Conservation (phyloP, 306 rosid genomes). For the Gynostemma pentaphyllum region DNA sequence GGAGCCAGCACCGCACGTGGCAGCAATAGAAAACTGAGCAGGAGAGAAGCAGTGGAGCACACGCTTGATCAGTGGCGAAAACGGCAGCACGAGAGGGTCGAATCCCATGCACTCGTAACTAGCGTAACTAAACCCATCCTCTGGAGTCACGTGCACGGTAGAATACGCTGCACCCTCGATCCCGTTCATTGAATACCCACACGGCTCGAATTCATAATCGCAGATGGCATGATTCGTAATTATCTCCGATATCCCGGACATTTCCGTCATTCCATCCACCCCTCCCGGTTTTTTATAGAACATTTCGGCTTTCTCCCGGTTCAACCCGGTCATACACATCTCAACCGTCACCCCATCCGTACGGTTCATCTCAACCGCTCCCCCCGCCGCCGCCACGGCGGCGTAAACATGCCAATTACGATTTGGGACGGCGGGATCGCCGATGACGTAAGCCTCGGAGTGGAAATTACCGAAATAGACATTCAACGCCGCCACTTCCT, state of each 20-base stretch:
- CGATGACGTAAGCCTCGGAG: conserved; percentile 31
- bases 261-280: conserved; percentile 28
- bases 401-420: conserved; percentile 47
- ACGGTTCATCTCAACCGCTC: no score
- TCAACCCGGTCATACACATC: conserved; percentile 52
- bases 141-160: conserved; percentile 64
- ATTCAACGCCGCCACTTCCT: conserved; percentile 33
- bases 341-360: conserved; percentile 16
- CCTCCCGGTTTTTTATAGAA: conserved; percentile 31
- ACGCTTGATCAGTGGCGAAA: conserved; percentile 13
- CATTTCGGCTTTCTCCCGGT: conserved; percentile 31
- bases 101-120: conserved; percentile 44
- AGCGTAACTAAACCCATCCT: conserved; percentile 50
- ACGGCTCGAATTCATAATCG: conserved; percentile 47
- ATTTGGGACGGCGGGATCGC: conserved; percentile 21
- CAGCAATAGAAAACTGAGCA: conserved; percentile 27
- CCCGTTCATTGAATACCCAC: conserved; percentile 61
- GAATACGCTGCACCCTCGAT: conserved; percentile 43
- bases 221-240: conserved; percentile 36
- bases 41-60: conserved; percentile 36
- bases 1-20: conserved; percentile 23
- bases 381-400: conserved; percentile 8
- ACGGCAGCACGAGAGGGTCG: background rate
- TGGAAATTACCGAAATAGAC: conserved; percentile 22
- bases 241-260: conserved; percentile 28